phyloP scores from a whole-genome alignment of 2,329 filamentous ascomycete genomes.

The Ceratocystis huliohia region DNA sequence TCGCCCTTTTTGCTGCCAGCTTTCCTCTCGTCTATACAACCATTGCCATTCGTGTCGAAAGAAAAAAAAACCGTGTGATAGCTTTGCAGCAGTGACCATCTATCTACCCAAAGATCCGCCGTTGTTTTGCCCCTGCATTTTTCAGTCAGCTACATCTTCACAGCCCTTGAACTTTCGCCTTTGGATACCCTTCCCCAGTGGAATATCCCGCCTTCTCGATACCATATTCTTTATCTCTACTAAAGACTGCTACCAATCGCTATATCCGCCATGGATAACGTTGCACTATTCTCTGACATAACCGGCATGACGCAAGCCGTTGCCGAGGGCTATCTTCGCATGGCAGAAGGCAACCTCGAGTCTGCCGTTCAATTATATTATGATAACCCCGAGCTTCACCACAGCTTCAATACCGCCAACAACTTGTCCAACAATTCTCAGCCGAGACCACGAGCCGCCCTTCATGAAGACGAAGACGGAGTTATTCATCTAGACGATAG shows the following conservation, averaged over 20 bases:
- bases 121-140: neutral
- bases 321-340: conserved; percentile 68
- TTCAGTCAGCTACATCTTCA: neutral
- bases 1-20: neutral
- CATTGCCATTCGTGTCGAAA: neutral
- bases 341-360: conserved; percentile 73
- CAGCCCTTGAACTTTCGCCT: neutral
- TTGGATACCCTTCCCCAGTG: neutral
- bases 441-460: conserved; percentile 23
- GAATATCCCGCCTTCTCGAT: neutral
- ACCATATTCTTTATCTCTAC: neutral
- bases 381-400: conserved; percentile 65
- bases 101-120: neutral
- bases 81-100: neutral
- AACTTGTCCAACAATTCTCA: conserved; percentile 27
- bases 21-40: neutral
- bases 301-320: conserved; percentile 62
- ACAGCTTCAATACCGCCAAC: conserved; percentile 31
- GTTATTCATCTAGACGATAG: conserved; percentile 53
- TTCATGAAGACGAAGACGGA: conserved; percentile 30
- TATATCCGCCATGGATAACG: conserved; percentile 45
- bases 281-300: conserved; percentile 68
- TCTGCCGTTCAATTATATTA: conserved; percentile 85
- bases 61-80: neutral
- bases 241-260: neutral